A percentile compares a stretch with the other conserved stretches of the same genome.
phyloP scores from a whole-genome alignment of 148 eudicot species.

The Cornus florida region DNA sequence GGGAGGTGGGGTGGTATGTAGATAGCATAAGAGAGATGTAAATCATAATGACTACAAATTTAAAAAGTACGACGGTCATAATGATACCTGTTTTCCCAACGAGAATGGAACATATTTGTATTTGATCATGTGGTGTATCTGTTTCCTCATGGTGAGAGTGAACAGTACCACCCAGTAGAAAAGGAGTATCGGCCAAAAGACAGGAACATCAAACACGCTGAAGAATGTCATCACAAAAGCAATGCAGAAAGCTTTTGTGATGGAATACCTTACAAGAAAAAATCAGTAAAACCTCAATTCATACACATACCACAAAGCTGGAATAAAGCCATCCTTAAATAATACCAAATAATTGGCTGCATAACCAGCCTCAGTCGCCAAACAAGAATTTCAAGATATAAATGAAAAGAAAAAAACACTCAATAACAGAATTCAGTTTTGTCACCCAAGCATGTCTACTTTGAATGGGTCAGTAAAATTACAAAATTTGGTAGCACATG shows the following conservation, averaged over 20 bases:
- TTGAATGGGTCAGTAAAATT: not conserved
- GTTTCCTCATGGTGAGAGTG: slow-evolving; percentile 65
- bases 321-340: not conserved
- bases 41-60: not conserved
- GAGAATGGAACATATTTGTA: slow-evolving; percentile 63
- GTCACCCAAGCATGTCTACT: not conserved
- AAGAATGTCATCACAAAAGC: slow-evolving; percentile 55
- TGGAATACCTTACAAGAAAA: slow-evolving; percentile 44
- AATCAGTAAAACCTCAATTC: not conserved
- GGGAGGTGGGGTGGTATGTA: too few species aligned
- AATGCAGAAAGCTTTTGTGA: slow-evolving; percentile 59
- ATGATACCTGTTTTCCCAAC: slow-evolving; percentile 56
- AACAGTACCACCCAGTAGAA: slow-evolving; percentile 63
- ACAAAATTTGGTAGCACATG: not conserved
- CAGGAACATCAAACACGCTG: slow-evolving; percentile 60
- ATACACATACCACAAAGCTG: not conserved
- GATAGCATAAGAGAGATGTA: not conserved
- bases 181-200: slow-evolving; percentile 63
- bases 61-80: not conserved
- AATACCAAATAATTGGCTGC: not conserved
- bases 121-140: slow-evolving; percentile 63
- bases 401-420: not conserved
- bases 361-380: not conserved
- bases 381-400: not conserved
- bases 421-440: not conserved